Evolutionary conservation across 495 filamentous ascomycete species (phyloP), one percentile per base, ranked within the genome.

Genomic region (Copromyces sp.): DNA sequence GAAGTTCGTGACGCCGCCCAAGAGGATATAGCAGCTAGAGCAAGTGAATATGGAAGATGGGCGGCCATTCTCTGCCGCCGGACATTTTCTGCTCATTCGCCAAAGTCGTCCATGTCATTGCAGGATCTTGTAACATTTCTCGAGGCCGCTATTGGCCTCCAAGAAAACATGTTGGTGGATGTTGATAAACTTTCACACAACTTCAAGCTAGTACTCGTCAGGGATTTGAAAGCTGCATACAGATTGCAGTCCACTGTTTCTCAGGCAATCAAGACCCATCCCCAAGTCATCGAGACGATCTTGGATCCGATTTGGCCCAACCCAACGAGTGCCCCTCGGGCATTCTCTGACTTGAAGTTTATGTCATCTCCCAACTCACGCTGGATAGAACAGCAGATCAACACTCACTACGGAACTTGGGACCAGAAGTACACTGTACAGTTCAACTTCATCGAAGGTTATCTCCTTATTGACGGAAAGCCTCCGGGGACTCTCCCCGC

Each of bases 21-120:
- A 16, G 53, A 65, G 53, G 53, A 65, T 65, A 65, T 65, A 65
- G 53, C 53, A 35, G 53, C 53, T 24, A 65, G 53, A 17, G 53
- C 53, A 65, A 65, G 53, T 65, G 53, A 65, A 8, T 65, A 65
- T 35, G 53, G 53, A 65, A 65, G 53, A 65, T 73, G 39, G 65
- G 71, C 71, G 42, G 41, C 71, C 2, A 41, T 73, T n/a, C 40
- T 73, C 40, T 69, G 39, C 68, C 71, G 68, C 39, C 41, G 71
- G 68, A 73, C 71, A 6, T 70, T 73, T 70, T 20, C 68, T 39
- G 41, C 29, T 1, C 29, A 17, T 14, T 65, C 32, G 29, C 14
- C 53, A 65, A 17, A 65, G 12, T 35, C 12, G 24, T 2, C 53
- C 53, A 35, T 65, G 53, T 35, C 53, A 65, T 17, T 65, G 12